These are phyloP conservation scores for Kazachstania sp. DNA, from an alignment of 1,139 yeast species.

Conservation along the genomic window DNA sequence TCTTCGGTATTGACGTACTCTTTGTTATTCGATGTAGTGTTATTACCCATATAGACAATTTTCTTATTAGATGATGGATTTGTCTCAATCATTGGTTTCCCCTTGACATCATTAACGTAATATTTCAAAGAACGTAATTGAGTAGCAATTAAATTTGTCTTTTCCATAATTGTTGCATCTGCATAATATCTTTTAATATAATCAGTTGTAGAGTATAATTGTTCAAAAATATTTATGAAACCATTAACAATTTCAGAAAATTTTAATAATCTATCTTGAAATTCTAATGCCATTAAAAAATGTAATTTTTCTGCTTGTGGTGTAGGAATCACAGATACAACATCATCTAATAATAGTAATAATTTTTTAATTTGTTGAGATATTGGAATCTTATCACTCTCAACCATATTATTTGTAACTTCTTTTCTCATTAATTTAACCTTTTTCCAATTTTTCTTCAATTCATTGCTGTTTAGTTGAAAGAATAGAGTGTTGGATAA, in stretches of 20 bases:
- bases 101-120: conserved; percentile 46
- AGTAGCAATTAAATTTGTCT: conserved; percentile 49
- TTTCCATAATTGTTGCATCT: conserved; percentile 45
- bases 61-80: background rate
- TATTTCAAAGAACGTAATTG: conserved; percentile 51
- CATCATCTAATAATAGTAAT: conserved; percentile 43
- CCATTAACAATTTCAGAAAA: conserved; percentile 33
- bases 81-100: background rate
- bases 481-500: conserved; percentile 51
- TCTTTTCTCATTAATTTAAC: conserved; percentile 23
- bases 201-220: conserved; percentile 30
- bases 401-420: conserved; percentile 12
- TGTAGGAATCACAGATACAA: conserved; percentile 54
- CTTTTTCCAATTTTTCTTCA: conserved; percentile 22
- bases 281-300: conserved; percentile 35
- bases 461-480: conserved; percentile 35
- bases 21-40: background rate
- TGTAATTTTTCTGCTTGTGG: conserved; percentile 41
- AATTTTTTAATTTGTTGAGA: conserved; percentile 10
- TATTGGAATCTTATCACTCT: conserved; percentile 5
- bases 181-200: conserved; percentile 37
- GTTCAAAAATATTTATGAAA: conserved; percentile 32
- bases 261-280: conserved; percentile 33
- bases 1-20: conserved; percentile 1
- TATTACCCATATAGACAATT: background rate